Evolutionary conservation across 2,329 filamentous ascomycete genomes (phyloP).

Genomic region (Gnomoniopsis smithogilvyi): DNA sequence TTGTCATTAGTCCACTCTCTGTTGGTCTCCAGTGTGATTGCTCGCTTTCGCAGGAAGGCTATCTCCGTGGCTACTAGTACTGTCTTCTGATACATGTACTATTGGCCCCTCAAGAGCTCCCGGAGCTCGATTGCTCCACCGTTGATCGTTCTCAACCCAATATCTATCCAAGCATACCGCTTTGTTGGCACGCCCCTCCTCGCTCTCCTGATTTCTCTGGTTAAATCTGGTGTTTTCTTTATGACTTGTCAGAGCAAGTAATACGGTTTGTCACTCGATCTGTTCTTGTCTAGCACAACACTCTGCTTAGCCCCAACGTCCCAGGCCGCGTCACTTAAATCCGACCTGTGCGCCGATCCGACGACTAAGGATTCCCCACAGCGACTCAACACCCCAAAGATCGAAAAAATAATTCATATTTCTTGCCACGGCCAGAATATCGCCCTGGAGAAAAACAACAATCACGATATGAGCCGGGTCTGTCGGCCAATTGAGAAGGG

Average conservation of each 20-base stretch:
- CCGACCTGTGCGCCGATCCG: neutral
- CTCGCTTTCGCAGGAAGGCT: conserved; percentile 17
- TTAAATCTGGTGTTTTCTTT: neutral
- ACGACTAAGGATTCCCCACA: neutral
- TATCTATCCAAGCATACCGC: conserved; percentile 6
- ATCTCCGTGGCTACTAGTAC: conserved; percentile 11
- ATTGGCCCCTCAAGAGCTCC: conserved; percentile 3
- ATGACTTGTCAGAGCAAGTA: neutral
- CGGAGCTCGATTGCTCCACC: conserved; percentile 10
- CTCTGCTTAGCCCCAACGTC: neutral
- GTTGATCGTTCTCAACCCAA: conserved; percentile 14
- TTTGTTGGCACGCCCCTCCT: neutral
- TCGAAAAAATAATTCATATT: neutral
- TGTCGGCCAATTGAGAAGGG: conserved; percentile 3
- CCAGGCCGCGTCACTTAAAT: neutral
- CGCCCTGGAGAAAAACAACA: neutral
- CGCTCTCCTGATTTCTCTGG: conserved; percentile 1
- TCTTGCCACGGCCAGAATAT: neutral
- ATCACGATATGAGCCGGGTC: conserved; percentile 14
- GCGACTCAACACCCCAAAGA: neutral
- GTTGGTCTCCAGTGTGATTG: conserved; percentile 1
- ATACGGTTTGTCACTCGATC: neutral
- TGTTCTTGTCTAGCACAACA: neutral
- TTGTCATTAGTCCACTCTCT: conserved; percentile 5
- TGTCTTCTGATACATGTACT: conserved; percentile 6